Evolutionary conservation across 768 basidiomycete species (phyloP).

Genomic region (Cyathus striatus): DNA sequence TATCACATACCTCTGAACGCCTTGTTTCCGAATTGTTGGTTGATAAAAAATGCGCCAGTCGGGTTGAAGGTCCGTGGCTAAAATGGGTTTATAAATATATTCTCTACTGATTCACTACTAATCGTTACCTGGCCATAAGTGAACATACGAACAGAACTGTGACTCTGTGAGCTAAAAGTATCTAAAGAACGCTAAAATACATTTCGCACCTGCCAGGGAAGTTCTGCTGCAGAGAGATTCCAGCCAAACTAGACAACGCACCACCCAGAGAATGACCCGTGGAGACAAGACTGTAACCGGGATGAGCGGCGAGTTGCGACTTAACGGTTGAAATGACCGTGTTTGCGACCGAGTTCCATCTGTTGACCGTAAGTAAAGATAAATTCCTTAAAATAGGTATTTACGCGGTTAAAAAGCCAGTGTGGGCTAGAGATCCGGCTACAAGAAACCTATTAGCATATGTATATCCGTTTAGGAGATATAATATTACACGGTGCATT

Average conservation of each 20-base stretch:
- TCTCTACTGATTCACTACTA: background rate
- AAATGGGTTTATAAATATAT: background rate
- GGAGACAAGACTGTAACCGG: constrained; percentile 25
- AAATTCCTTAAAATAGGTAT: constrained; percentile 1
- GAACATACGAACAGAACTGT: constrained; percentile 7
- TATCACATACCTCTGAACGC: constrained; percentile 12
- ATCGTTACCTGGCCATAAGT: constrained; percentile 13
- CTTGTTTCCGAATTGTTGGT: constrained; percentile 9
- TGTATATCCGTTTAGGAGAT: background rate
- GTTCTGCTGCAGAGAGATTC: constrained; percentile 7
- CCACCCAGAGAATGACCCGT: constrained; percentile 41
- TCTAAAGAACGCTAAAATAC: too few species aligned
- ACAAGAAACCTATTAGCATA: background rate
- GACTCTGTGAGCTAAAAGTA: background rate
- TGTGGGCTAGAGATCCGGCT: constrained; percentile 24
- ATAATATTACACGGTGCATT: constrained; percentile 8
- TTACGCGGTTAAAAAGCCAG: constrained; percentile 31
- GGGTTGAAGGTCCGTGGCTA: constrained; percentile 9
- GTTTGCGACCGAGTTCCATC: constrained; percentile 25
- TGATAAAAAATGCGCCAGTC: constrained; percentile 10
- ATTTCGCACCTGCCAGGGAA: constrained; percentile 3
- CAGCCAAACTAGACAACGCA: constrained; percentile 4
- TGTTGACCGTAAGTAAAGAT: constrained; percentile 3
- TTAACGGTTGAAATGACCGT: constrained; percentile 21
- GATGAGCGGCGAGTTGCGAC: constrained; percentile 21